Base-by-base conservation (phyloP, 371 early-diverging fungal genomes). In the Funneliformis caledonium region DNA sequence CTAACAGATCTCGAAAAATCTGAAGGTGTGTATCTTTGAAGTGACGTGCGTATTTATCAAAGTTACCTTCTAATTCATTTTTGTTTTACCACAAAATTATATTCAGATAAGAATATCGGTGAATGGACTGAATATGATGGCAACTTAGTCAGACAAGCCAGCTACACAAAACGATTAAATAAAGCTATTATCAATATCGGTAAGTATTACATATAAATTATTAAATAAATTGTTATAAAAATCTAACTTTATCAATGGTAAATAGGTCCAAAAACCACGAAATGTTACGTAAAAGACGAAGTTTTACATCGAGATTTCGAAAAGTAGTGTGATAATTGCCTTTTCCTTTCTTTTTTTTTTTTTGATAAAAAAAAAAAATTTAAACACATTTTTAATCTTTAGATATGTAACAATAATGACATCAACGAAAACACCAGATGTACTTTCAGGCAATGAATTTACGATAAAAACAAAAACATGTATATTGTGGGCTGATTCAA, bases 381-480 rank as follows among this genome's bases (percentile, higher is more conserved):
- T 50, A 14, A 11, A 37, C 37, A 37, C 1, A 37, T n/a, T 69
- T 59, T 70, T 48, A n/a, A 1, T 22, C 47, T 12, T 50, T 59
- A 81, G 81, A n/a, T 89, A 87, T 69, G 87, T 93, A 6, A 88
- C 93, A 4, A 87, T 89, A 19, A 85, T 93, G 37, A 89, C 91
- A 4, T 88, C 90, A 14, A 92, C 93, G 0, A 85, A 86, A 59
- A 97, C 98, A 14, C 97, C 97, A 4, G 93, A 94, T 81, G 91
- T 97, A 0, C 97, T 97, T 11, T 94, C 94, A 37, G 96, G 95
- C 22, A 89, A 91, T 33, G 85, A 92, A 37, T 97, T 97, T 83
- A 84, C 84, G 43, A 88, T 93, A 31, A 92, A 93, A 72, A 92
- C 93, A 45, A 87, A 94, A 5, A 93, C 91, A 47, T 97, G 97